phyloP scores from a whole-genome alignment of 345 rosid genomes.

The Linum usitatissimum region DNA sequence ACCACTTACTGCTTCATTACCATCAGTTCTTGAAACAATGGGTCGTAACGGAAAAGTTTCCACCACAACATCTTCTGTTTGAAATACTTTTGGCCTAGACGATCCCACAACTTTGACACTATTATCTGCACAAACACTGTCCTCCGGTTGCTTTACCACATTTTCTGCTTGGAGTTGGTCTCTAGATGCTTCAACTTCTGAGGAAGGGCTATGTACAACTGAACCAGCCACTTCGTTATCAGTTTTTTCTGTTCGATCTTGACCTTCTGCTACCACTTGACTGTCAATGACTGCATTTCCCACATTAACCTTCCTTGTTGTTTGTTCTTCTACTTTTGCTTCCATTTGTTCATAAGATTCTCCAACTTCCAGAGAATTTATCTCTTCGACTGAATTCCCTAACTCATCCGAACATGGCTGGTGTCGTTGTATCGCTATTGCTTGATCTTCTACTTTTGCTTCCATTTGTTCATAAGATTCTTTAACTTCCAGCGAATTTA shows the following conservation, averaged over 20 bases:
- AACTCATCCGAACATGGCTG: not conserved
- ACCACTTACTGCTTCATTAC: conserved; percentile 14
- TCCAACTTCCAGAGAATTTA: not conserved
- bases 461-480: not conserved
- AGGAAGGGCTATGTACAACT: not conserved
- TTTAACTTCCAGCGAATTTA: not conserved
- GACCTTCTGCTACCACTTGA: conserved; percentile 13
- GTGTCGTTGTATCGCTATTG: not conserved
- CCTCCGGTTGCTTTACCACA: not conserved
- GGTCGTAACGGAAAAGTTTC: conserved; percentile 49
- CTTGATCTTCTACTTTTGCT: not conserved
- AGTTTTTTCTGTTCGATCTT: conserved; percentile 5
- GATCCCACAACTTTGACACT: not conserved
- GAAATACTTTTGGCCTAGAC: conserved; percentile 13
- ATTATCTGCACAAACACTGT: not conserved
- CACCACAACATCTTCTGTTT: conserved; percentile 28
- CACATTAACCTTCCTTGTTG: not conserved
- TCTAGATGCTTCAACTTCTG: not conserved
- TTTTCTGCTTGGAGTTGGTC: not conserved
- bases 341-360: not conserved
- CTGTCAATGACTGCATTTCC: not conserved
- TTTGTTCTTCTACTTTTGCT: not conserved
- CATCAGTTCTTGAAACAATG: conserved; percentile 16
- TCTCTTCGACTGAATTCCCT: not conserved
- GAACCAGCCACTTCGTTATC: not conserved